A percentile compares a stretch with the other conserved stretches of the same genome.
These are phyloP conservation scores for Trichoderma sp. DNA, from an alignment of 2,329 filamentous ascomycete species.

Conservation along the genomic window DNA sequence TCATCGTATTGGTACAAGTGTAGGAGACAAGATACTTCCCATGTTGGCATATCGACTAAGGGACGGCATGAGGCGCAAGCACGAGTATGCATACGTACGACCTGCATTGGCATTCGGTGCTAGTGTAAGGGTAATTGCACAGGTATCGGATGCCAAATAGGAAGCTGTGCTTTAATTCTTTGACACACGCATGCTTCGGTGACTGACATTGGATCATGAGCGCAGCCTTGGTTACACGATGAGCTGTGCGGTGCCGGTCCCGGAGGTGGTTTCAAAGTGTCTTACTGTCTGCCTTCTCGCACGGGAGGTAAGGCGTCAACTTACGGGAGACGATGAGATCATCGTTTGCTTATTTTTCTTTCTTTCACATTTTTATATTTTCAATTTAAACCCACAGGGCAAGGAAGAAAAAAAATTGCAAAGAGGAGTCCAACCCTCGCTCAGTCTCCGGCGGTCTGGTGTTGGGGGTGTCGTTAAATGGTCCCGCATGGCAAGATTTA, in stretches of 20 bases:
- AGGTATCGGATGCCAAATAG: not conserved
- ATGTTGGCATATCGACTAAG: not conserved
- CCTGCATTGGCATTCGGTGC: conserved; percentile 8
- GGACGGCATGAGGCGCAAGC: conserved; percentile 3
- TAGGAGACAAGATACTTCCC: not conserved
- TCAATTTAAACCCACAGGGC: not conserved
- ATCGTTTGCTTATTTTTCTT: not conserved
- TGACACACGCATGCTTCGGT: not conserved
- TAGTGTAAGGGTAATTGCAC: conserved; percentile 9
- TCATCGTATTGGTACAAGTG: not conserved
- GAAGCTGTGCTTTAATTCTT: not conserved
- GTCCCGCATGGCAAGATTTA: not conserved
- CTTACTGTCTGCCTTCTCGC: not conserved
- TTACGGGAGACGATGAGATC: conserved; percentile 6
- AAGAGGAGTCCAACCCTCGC: not conserved
- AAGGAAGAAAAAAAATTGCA: conserved; percentile 2
- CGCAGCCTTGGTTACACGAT: not conserved
- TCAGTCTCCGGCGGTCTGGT: conserved; percentile 23
- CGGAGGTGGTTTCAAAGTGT: not conserved
- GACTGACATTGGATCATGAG: not conserved
- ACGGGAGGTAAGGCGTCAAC: not conserved
- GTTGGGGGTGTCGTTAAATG: conserved; percentile 11
- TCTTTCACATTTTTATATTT: not conserved
- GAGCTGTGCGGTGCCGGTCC: not conserved
- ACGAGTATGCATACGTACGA: not conserved